These are phyloP conservation scores for Kappamyces sp. DNA, from an alignment of 192 early-diverging fungal species.

Conservation along the genomic window DNA sequence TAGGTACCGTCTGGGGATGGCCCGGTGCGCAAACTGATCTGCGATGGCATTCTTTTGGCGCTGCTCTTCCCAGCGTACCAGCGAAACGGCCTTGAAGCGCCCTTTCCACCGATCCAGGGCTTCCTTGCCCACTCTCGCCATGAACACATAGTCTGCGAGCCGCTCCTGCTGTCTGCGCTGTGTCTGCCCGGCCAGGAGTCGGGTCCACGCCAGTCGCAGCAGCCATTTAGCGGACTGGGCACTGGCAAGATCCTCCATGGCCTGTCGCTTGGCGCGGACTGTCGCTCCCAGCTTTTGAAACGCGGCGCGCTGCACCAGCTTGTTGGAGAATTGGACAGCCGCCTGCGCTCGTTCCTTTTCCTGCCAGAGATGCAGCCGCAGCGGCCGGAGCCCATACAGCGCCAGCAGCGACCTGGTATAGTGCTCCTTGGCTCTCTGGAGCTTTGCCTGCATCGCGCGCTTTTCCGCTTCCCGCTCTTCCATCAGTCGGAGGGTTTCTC, in stretches of 20 bases:
- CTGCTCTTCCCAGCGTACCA: neutral
- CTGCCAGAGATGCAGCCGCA: neutral
- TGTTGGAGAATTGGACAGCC: conserved; percentile 2
- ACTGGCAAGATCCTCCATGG: no score
- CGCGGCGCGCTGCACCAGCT: neutral
- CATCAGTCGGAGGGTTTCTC: neutral
- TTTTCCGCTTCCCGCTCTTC: neutral
- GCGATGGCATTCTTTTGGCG: neutral
- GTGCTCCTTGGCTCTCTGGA: neutral
- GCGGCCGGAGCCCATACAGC: neutral
- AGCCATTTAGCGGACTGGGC: no score
- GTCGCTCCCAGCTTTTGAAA: neutral
- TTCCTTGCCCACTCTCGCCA: no score
- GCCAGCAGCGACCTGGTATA: neutral
- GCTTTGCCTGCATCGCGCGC: neutral
- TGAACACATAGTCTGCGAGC: no score
- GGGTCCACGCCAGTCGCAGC: no score
- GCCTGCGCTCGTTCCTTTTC: conserved; percentile 1
- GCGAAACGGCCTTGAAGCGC: no score
- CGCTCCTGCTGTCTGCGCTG: no score
- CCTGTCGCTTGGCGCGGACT: neutral
- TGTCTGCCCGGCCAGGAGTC: no score
- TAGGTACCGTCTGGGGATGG: conserved; percentile 2
- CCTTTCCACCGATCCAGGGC: no score
- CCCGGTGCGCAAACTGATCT: neutral